Evolutionary conservation across 2,329 filamentous ascomycete genomes (phyloP), one percentile per base, ranked within the genome.

Genomic region (Fusarium liriodendri): DNA sequence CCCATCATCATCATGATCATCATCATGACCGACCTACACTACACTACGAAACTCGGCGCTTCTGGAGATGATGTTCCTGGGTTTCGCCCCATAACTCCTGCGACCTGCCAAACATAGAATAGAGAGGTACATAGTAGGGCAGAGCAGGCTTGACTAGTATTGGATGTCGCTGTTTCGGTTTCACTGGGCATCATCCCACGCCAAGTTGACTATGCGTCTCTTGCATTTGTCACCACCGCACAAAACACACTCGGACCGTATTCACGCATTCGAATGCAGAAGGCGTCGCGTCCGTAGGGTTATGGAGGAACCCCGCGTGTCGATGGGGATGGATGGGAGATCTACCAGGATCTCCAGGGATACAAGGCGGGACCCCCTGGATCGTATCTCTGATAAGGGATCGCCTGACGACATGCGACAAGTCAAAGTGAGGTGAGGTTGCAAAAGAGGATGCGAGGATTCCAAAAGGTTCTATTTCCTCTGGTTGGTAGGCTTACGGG

Each of bases 71-170:
- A 73, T 62, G 67, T 60, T 60, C 29, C 27, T 18, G 14, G n/a
- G 67, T 50, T 67, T 11, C 60, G 32, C 63, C 71, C 71, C 71
- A 63, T 72, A 60, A 54, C 57, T 66, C 71, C 33, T 68, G 67
- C 37, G 67, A 73, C 71, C 67, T 74, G 71, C 71, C 71, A 72
- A 73, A 74, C 60, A 20, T 27, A 71, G 71, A 18, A 64, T 57
- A 66, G 60, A 66, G 50, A 62, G 22, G 29, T 22, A 64, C 14
- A 37, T 37, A 11, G 25, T 33, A 69, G 29, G 45, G 29, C 54
- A 61, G 20, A 52, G 27, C 50, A 54, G 27, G 37, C 52, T 35
- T n/a, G 66, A 32, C 58, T 58, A 22, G 47, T 13, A 35, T 58
- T 27, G 32, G 27, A 72, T 73, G 71, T 73, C 71, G 71, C 71